phyloP scores from a whole-genome alignment of 306 rosid genomes.

The Vigna nakashimae region DNA sequence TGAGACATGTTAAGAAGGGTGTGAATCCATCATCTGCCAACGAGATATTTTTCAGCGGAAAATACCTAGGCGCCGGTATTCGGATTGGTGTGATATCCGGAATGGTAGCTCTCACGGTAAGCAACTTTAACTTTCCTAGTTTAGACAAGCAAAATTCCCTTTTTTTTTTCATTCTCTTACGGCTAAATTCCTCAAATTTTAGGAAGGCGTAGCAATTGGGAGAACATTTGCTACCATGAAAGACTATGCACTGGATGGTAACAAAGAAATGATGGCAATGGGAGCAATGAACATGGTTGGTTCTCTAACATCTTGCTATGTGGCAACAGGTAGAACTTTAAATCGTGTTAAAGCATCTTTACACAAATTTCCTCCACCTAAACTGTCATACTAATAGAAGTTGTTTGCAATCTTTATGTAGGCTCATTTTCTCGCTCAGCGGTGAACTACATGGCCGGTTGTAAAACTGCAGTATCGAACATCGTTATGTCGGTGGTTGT shows the following conservation, averaged over 20 bases:
- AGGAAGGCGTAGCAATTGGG: conserved; percentile 96
- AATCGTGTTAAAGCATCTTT: conserved; percentile 1
- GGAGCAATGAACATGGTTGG: conserved; percentile 90
- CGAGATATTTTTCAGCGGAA: conserved; percentile 70
- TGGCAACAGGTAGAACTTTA: conserved; percentile 67
- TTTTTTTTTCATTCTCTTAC: neutral
- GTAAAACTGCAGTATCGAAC: conserved; percentile 83
- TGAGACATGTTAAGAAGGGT: conserved; percentile 58
- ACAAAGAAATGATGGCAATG: conserved; percentile 93
- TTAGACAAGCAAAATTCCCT: neutral
- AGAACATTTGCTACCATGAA: conserved; percentile 90
- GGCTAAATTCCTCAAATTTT: neutral
- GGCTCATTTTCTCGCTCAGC: conserved; percentile 94
- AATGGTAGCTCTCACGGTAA: conserved; percentile 81
- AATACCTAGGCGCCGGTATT: conserved; percentile 59
- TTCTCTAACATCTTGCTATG: conserved; percentile 84
- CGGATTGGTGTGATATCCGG: conserved; percentile 73
- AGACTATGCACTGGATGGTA: conserved; percentile 83
- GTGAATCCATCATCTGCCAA: conserved; percentile 69
- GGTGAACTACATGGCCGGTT: conserved; percentile 89
- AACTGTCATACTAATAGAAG: neutral
- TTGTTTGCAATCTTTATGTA: conserved; percentile 35
- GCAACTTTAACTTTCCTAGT: neutral
- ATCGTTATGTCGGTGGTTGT: conserved; percentile 77
- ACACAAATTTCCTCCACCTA: neutral